These are phyloP conservation scores for Canariomyces notabilis DNA, from an alignment of 2,329 filamentous ascomycete species.

Conservation along the genomic window DNA sequence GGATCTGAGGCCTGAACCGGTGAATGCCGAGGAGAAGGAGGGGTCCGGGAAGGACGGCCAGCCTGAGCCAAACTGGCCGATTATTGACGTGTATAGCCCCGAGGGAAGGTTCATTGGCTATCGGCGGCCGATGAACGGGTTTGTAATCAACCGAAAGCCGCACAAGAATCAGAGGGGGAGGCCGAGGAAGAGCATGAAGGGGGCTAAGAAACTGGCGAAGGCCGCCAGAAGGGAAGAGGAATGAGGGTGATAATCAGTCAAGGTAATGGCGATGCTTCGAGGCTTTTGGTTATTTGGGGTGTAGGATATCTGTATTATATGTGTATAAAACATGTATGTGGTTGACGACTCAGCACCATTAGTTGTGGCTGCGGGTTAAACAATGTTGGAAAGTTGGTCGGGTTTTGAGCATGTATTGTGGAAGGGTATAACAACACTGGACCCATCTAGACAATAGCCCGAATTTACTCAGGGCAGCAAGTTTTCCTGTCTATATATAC, in stretches of 20 bases:
- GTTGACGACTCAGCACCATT: no score
- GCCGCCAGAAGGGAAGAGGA: conserved; percentile 8
- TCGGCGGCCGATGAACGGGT: conserved; percentile 66
- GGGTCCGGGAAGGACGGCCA: conserved; percentile 13
- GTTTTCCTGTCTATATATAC: neutral
- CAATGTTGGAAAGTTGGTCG: no score
- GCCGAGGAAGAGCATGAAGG: conserved; percentile 67
- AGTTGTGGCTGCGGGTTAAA: no score
- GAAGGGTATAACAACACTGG: no score
- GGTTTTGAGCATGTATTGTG: no score
- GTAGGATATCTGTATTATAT: neutral
- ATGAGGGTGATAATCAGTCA: conserved; percentile 1
- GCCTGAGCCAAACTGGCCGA: conserved; percentile 50
- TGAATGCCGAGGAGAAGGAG: conserved; percentile 21
- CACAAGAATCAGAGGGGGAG: conserved; percentile 47
- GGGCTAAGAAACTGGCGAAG: conserved; percentile 50
- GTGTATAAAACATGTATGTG: no score
- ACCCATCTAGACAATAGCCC: no score
- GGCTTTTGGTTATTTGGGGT: neutral
- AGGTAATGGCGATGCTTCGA: no score
- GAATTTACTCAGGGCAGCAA: neutral
- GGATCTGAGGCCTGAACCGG: conserved; percentile 26
- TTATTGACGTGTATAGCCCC: conserved; percentile 80
- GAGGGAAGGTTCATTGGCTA: conserved; percentile 72
- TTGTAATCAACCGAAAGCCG: conserved; percentile 54